Base-by-base conservation (phyloP, 1,284 basidiomycete genomes). In the Sporisorium reilianum region DNA sequence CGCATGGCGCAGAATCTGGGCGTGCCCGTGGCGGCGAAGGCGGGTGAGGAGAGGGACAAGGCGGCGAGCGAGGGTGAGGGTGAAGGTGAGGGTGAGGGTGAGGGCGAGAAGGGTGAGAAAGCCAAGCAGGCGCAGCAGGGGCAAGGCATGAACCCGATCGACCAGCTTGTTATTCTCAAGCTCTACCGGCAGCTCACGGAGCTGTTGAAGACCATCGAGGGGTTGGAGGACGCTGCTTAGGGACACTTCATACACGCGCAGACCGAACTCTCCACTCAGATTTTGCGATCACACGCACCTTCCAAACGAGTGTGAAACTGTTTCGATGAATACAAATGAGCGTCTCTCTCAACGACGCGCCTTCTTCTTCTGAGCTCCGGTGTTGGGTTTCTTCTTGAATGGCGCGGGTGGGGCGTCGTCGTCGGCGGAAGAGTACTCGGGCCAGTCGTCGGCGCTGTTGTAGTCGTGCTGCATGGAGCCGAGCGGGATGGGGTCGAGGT, bases 121-220 rank as follows among this genome's bases (percentile, higher is more conserved):
- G 32, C 10, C 34, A 26, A 52, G 38, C 45, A 16, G 34, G 36
- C 11, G 30, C 26, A 18, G 45, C 34, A 40, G 48, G 36, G 45
- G 44, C 40, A 52, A 23, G 55, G 28, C 0, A 68, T 84, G 55
- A 81, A 83, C 41, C 81, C 81, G 2, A 75, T 84, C 38, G 82
- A 84, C 56, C 81, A 82, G 45, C 53, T 84, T 12, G 81, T 84
- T 1, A 82, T 84, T 18, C 41, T 70, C 5, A 84, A 84, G 51
- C 48, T 84, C 22, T 79, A 84, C 48, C 34, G 50, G 5, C 82
- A 84, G 55, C 51, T 84, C 7, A 71, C 74, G 20, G 82, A 84
- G 54, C 54, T 83, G 5, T 57, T 84, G 2, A 66, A 70, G 41
- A 82, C 82, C 7, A 72, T 84, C 1, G 79, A 84, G 55, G 75